phyloP scores from a whole-genome alignment of 1,284 basidiomycete species.

The Clitocybe nebularis region DNA sequence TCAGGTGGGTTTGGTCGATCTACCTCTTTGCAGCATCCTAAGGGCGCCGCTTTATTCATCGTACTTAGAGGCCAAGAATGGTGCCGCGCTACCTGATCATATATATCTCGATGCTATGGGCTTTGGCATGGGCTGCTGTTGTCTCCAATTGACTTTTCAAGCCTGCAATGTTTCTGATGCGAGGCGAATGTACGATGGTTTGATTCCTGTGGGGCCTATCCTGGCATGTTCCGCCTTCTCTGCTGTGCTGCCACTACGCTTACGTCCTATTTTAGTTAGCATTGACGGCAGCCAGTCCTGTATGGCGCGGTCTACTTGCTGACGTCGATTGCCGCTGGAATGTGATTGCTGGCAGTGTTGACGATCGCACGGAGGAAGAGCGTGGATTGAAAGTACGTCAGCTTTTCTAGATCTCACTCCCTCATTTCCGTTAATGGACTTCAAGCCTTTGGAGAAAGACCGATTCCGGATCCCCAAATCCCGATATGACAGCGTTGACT shows the following conservation, averaged over 20 bases:
- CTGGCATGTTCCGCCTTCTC: constrained; percentile 54
- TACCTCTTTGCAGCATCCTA: constrained; percentile 4
- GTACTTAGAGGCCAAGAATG: constrained; percentile 74
- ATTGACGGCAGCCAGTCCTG: constrained; percentile 89
- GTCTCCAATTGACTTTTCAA: constrained; percentile 97
- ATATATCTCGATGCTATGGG: constrained; percentile 99
- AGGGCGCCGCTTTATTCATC: too few species aligned
- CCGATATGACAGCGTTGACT: constrained; percentile 93
- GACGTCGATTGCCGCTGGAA: constrained; percentile 99
- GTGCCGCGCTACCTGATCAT: constrained; percentile 85
- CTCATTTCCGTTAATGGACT: constrained; percentile 6
- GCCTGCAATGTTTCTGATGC: constrained; percentile 93
- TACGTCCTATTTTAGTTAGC: constrained; percentile 61
- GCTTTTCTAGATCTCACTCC: not conserved
- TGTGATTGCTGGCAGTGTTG: constrained; percentile 95
- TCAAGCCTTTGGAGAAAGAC: constrained; percentile 73
- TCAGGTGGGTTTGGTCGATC: constrained; percentile 42
- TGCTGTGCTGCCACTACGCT: constrained; percentile 1
- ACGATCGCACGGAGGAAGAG: constrained; percentile 95
- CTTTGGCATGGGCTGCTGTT: constrained; percentile 99
- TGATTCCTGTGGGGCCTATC: constrained; percentile 92
- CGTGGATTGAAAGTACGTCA: constrained; percentile 72
- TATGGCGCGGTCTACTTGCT: constrained; percentile 91
- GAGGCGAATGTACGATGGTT: constrained; percentile 88
- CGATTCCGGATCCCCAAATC: constrained; percentile 89